Base-by-base conservation (phyloP, 2,329 filamentous ascomycete species). In the Penicillium expansum region DNA sequence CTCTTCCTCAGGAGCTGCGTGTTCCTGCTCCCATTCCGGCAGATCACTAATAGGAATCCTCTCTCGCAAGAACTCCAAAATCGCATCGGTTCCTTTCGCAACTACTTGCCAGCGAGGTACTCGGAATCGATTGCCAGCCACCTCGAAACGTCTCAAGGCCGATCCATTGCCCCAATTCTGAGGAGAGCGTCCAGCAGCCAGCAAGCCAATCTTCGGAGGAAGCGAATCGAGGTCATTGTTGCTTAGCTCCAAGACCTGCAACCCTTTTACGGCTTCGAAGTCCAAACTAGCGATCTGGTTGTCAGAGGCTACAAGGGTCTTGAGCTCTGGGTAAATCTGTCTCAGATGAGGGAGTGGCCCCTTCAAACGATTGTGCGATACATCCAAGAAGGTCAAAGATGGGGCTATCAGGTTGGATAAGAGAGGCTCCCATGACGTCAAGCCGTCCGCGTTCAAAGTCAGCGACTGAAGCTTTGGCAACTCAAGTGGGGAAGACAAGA, bases 201-300 rank as follows among this genome's bases (percentile, higher is more conserved):
- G 79, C 13, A 96, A 78, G 0, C 93, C 93, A 11, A 97, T 81
- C 8, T 87, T 85, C 0, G 92, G 89, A 58, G 94, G 90, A 14
- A 97, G 77, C 45, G 85, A 84, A n/a, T 84, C 83, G 60, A 97
- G 91, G 49, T 93, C 88, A 69, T 97, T 97, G 73, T 91, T 92
- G 62, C 85, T 86, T 9, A 91, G 85, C 70, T 96, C 91, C 3
- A 95, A 84, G 5, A 89, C 83, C 62, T 85, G 85, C 55, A 97
- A 72, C 0, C 93, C 92, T 49, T 82, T 81, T 37, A 97, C 85
- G 10, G 86, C 80, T 10, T 91, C 87, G 0, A 90, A 87, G 1
- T 88, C 83, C 16, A 96, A 80, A 14, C 88, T 86, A 6, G 82
- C 79, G 48, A 97, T 82, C 62, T 87, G 86, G 71, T 97, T 97